phyloP scores from a whole-genome alignment of 2,329 filamentous ascomycete genomes.

The Neobulgaria alba region DNA sequence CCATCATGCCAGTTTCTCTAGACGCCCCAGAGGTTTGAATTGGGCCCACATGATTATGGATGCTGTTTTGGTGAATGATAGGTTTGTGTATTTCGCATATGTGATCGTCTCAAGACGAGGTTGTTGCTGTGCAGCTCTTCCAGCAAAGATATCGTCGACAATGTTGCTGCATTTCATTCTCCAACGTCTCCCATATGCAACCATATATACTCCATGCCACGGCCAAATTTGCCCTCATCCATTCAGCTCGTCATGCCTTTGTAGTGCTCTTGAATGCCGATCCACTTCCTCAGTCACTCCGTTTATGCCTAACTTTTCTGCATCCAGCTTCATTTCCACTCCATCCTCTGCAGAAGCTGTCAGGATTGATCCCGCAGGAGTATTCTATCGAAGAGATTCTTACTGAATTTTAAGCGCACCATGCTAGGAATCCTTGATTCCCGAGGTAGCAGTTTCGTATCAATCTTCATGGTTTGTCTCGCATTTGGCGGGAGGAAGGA shows the following conservation, averaged over 20 bases:
- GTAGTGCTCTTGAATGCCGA: slow-evolving; percentile 73
- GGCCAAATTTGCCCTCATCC: slow-evolving; percentile 28
- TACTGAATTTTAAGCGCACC: slow-evolving; percentile 81
- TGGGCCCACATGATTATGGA: too few relatives aligned
- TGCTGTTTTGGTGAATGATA: too few relatives aligned
- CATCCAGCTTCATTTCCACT: slow-evolving; percentile 76
- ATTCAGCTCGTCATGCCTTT: slow-evolving; percentile 72
- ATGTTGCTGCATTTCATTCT: slow-evolving; percentile 56
- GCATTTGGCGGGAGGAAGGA: slow-evolving; percentile 75
- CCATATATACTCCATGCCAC: neutral
- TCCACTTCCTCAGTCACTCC: slow-evolving; percentile 84
- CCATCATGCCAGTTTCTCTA: too few relatives aligned
- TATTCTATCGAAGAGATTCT: slow-evolving; percentile 20
- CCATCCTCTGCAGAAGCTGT: slow-evolving; percentile 63
- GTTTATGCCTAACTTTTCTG: slow-evolving; percentile 74
- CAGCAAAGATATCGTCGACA: slow-evolving; percentile 71
- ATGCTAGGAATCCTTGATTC: slow-evolving; percentile 58
- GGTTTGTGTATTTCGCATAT: too few relatives aligned
- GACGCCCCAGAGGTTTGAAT: too few relatives aligned
- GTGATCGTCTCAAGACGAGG: too few relatives aligned
- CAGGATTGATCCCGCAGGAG: slow-evolving; percentile 1
- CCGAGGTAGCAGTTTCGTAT: slow-evolving; percentile 66
- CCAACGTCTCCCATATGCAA: slow-evolving; percentile 24
- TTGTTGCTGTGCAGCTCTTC: too few relatives aligned
- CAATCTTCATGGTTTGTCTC: slow-evolving; percentile 67